Evolutionary conservation across 1,284 basidiomycete species (phyloP), one percentile per base, ranked within the genome.

Genomic region (Papiliotrema laurentii): DNA sequence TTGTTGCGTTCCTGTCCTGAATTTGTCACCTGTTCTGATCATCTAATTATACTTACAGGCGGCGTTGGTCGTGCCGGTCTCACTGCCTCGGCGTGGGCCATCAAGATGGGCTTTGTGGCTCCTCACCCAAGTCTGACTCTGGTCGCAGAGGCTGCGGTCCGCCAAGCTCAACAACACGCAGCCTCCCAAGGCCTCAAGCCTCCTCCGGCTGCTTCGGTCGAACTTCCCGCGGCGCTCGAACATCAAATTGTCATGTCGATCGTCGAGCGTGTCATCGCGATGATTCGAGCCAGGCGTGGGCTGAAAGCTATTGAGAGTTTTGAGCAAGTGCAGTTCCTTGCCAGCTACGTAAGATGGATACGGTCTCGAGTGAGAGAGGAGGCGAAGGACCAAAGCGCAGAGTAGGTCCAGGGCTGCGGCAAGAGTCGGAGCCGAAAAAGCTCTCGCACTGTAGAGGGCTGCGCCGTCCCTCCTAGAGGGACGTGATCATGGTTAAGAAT

Each of bases 11-110:
- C 18, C 21, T 19, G 5, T 47, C 18, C 36, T 41, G 26, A 24
- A n/a, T n/a, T n/a, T n/a, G n/a, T n/a, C n/a, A n/a, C n/a, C n/a
- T n/a, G n/a, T n/a, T n/a, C n/a, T n/a, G n/a, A n/a, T 43, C 28
- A 43, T 47, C n/a, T 31, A 6, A 10, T 49, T 27, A 45, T 46
- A 39, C 44, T 49, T 24, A 26, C 34, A 72, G 70, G 69, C 47
- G 94, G 94, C 5, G 87, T 98, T 4, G 94, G 94, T 1, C 81
- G 94, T 24, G 94, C 94, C 0, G 93, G 93, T 1, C 79, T 97
- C 35, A 80, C 97, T 30, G 93, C 93, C 1, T 90, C 87, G 61
- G 87, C 86, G 57, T 97, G 94, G 94, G 80, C 89, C 66, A 77
- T 96, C 54, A 93, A 89, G 71, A 83, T 97, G 61, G 93, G 93